A percentile compares a stretch with the other conserved stretches of the same genome.
phyloP scores from a whole-genome alignment of 306 rosid genomes.

The Styphnolobium japonicum region DNA sequence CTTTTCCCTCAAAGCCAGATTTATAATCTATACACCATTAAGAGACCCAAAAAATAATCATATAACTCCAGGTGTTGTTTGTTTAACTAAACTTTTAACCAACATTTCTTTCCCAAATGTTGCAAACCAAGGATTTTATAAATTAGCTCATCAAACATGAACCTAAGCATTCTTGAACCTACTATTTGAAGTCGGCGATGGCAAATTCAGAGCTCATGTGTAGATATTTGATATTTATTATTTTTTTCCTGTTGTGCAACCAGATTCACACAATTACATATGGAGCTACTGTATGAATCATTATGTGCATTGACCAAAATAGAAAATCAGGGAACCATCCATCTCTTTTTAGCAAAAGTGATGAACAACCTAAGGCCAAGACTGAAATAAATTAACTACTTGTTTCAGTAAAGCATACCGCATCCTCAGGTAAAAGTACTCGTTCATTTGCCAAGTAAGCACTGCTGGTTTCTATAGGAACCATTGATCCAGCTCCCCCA shows the following conservation, averaged over 20 bases:
- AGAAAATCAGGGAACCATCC: not conserved
- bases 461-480: constrained; percentile 70
- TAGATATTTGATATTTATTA: not conserved
- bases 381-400: not conserved
- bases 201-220: not conserved
- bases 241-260: not conserved
- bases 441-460: constrained; percentile 63
- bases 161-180: not conserved
- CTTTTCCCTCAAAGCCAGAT: not conserved
- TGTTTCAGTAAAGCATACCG: constrained; percentile 56
- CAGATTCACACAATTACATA: not conserved
- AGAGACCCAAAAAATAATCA: not conserved
- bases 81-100: not conserved
- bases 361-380: not conserved
- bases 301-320: constrained; percentile 11
- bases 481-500: constrained; percentile 85
- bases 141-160: not conserved
- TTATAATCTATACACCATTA: not conserved
- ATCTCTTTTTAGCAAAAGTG: constrained; percentile 23
- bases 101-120: not conserved
- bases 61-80: not conserved
- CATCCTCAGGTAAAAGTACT: constrained; percentile 73
- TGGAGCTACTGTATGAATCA: not conserved
- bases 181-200: not conserved
- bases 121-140: not conserved